These are phyloP conservation scores for Aethionema arabicum DNA, from an alignment of 345 rosid genomes.

Conservation along the genomic window DNA sequence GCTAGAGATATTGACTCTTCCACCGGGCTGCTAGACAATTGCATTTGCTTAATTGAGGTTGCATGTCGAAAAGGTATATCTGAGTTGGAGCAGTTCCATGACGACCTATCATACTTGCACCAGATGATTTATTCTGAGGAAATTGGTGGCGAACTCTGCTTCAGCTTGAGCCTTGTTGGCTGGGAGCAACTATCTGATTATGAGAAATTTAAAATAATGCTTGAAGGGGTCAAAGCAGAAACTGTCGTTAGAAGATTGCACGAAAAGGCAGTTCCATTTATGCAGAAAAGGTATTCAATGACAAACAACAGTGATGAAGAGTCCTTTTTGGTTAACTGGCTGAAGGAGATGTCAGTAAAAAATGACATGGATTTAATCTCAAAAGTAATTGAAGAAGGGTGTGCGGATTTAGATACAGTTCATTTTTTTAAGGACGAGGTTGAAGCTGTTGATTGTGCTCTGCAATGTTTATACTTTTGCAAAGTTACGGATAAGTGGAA, in stretches of 20 bases:
- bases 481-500: conserved; percentile 78
- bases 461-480: conserved; percentile 78
- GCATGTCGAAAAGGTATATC: conserved; percentile 72
- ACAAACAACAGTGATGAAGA: conserved; percentile 39
- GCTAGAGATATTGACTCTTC: conserved; percentile 81
- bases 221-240: conserved; percentile 63
- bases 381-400: conserved; percentile 83
- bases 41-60: conserved; percentile 68
- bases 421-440: conserved; percentile 65
- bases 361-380: conserved; percentile 73
- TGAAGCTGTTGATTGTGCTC: conserved; percentile 77
- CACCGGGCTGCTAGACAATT: conserved; percentile 91
- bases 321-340: conserved; percentile 86
- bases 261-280: conserved; percentile 74
- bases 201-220: conserved; percentile 78
- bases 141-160: conserved; percentile 47
- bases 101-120: conserved; percentile 70
- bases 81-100: conserved; percentile 67
- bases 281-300: conserved; percentile 50
- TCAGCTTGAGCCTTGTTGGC: conserved; percentile 57
- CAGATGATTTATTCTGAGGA: conserved; percentile 72
- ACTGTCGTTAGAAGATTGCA: conserved; percentile 58
- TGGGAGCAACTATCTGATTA: conserved; percentile 88
- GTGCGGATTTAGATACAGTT: conserved; percentile 50
- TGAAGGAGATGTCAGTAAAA: conserved; percentile 72